phyloP scores from a whole-genome alignment of 805 yeast genomes.

The Cyberlindnera xishuangbannaensis region DNA sequence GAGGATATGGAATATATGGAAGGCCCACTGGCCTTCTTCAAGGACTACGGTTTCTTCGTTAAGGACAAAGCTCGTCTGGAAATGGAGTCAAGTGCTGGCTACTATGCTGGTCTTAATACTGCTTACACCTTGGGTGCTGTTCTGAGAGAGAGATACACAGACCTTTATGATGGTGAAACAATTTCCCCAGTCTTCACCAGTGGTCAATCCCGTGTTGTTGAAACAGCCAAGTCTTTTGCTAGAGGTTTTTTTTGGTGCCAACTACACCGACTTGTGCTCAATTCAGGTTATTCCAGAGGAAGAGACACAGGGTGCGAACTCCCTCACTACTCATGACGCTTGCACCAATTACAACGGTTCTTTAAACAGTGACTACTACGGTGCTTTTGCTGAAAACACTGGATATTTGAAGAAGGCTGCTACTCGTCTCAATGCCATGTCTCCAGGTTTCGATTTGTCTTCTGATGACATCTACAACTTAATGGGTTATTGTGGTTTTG shows the following conservation, averaged over 20 bases:
- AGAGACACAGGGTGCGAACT: conserved; percentile 40
- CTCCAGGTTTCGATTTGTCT: conserved; percentile 50
- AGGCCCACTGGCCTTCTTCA: conserved; percentile 50
- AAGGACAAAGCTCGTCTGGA: conserved; percentile 35
- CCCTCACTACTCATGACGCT: conserved; percentile 41
- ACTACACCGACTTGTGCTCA: conserved; percentile 28
- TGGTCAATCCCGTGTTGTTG: conserved; percentile 42
- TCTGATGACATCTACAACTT: conserved; percentile 45
- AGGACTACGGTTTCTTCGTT: conserved; percentile 49
- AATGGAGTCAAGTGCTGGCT: conserved; percentile 31
- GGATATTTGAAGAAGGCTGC: conserved; percentile 48
- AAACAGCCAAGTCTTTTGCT: conserved; percentile 40
- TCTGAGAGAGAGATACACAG: conserved; percentile 38
- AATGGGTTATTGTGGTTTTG: conserved; percentile 68
- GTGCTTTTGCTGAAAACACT: conserved; percentile 15
- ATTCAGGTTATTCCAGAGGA: conserved; percentile 36
- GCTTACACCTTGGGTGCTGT: conserved; percentile 40
- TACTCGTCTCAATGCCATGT: conserved; percentile 46
- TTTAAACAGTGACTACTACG: conserved; percentile 13
- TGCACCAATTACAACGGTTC: conserved; percentile 34
- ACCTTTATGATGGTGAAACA: conserved; percentile 32
- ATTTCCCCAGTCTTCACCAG: conserved; percentile 42
- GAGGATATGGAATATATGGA: conserved; percentile 26
- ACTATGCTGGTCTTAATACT: conserved; percentile 42
- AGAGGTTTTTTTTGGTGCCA: conserved; percentile 44